These are phyloP conservation scores for Davidsoniella eucalypti DNA, from an alignment of 2,329 filamentous ascomycete genomes.

Conservation along the genomic window DNA sequence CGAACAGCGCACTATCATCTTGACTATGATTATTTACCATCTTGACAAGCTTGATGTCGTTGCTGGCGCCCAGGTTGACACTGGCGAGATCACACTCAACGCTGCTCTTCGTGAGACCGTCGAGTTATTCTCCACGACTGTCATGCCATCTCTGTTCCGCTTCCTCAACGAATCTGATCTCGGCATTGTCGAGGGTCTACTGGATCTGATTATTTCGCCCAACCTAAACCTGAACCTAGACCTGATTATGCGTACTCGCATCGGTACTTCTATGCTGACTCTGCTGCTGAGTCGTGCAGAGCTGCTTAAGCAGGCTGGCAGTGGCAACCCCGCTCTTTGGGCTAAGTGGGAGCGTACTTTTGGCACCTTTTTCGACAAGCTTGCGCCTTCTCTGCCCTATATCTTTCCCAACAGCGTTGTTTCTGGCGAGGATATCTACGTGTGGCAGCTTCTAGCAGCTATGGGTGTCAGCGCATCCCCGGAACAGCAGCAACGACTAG, in stretches of 20 bases:
- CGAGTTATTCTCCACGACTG: slow-evolving; percentile 71
- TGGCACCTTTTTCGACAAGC: slow-evolving; percentile 68
- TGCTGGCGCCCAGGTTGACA: slow-evolving; percentile 56
- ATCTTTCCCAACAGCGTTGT: slow-evolving; percentile 89
- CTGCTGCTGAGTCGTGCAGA: slow-evolving; percentile 90
- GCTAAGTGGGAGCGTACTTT: slow-evolving; percentile 73
- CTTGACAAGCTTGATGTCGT: slow-evolving; percentile 87
- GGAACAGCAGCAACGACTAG: slow-evolving; percentile 86
- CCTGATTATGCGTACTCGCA: slow-evolving; percentile 67
- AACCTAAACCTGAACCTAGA: slow-evolving; percentile 56
- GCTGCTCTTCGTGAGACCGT: slow-evolving; percentile 74
- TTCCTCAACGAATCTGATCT: slow-evolving; percentile 85
- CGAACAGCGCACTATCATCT: slow-evolving; percentile 82
- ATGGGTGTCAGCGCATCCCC: slow-evolving; percentile 86
- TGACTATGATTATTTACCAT: slow-evolving; percentile 91
- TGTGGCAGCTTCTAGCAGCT: slow-evolving; percentile 94
- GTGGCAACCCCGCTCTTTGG: slow-evolving; percentile 55
- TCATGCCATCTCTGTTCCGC: slow-evolving; percentile 78
- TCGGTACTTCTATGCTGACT: slow-evolving; percentile 78
- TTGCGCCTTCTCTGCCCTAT: slow-evolving; percentile 68
- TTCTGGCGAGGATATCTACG: slow-evolving; percentile 81
- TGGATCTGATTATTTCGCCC: slow-evolving; percentile 62
- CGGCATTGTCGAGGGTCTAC: slow-evolving; percentile 75
- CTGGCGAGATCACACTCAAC: slow-evolving; percentile 56
- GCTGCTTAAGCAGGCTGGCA: slow-evolving; percentile 69